Percentiles rank a stretch among this genome's conserved stretches.
Evolutionary conservation across 345 rosid genomes (phyloP).

Genomic region (Heritiera littoralis): DNA sequence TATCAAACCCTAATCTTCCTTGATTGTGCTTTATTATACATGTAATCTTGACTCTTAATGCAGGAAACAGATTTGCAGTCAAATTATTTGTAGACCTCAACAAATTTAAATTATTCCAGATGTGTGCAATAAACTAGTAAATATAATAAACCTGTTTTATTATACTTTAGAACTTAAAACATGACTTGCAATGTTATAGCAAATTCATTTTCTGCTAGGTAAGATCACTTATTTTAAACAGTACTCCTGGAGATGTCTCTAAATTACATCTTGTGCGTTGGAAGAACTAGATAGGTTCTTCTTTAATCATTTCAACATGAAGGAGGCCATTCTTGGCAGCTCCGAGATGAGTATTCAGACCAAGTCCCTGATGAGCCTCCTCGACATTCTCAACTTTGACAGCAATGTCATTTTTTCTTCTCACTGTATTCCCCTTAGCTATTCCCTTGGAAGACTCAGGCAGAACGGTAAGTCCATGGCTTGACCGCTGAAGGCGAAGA

Average conservation of each 20-base stretch:
- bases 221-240: neutral
- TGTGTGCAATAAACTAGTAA: neutral
- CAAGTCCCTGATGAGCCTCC: neutral
- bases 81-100: too few relatives aligned
- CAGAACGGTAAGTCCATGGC: conserved; percentile 9
- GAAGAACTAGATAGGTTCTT: neutral
- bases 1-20: too few relatives aligned
- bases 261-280: neutral
- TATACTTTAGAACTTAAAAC: too few relatives aligned
- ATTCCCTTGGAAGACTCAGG: neutral
- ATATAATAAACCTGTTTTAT: too few relatives aligned
- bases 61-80: too few relatives aligned
- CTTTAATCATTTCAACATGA: neutral
- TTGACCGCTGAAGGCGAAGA: conserved; percentile 5
- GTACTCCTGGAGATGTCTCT: neutral
- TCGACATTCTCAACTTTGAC: neutral
- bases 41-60: too few relatives aligned
- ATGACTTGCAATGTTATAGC: neutral
- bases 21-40: too few relatives aligned
- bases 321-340: neutral
- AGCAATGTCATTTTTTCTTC: too few relatives aligned
- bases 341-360: neutral
- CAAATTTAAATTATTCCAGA: too few relatives aligned
- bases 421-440: neutral
- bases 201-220: neutral